Percentiles rank a stretch among this genome's conserved stretches.
Conservation (phyloP, 2,329 filamentous ascomycete species). For the Amphichorda felina region DNA sequence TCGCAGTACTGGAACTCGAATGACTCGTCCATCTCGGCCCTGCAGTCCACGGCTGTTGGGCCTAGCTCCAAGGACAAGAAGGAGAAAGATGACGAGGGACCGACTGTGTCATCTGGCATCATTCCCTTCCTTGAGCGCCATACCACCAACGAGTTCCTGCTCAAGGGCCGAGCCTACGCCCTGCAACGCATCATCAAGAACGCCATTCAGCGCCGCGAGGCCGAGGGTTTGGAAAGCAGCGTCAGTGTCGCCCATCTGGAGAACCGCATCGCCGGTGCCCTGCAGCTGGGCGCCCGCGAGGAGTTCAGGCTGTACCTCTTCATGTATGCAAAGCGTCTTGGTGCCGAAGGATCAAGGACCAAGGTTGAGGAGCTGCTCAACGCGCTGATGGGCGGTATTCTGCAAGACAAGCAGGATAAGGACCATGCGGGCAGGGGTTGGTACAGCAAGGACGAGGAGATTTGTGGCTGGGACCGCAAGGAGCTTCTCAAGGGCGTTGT, state of each 20-base stretch:
- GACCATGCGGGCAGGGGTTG: slow-evolving; percentile 40
- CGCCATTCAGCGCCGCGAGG: slow-evolving; percentile 77
- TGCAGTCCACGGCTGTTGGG: slow-evolving; percentile 60
- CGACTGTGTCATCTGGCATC: slow-evolving; percentile 72
- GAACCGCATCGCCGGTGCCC: slow-evolving; percentile 81
- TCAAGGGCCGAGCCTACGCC: slow-evolving; percentile 85
- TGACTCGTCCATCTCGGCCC: slow-evolving; percentile 73
- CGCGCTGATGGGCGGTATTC: slow-evolving; percentile 63
- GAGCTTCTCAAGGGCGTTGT: slow-evolving; percentile 86
- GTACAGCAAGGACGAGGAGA: slow-evolving; percentile 54
- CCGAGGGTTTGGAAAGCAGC: slow-evolving; percentile 80
- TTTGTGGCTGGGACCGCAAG: slow-evolving; percentile 85
- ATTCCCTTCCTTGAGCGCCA: slow-evolving; percentile 89
- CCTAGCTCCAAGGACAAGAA: slow-evolving; percentile 34
- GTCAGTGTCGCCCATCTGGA: slow-evolving; percentile 93
- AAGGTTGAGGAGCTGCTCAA: slow-evolving; percentile 92
- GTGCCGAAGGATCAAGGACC: slow-evolving; percentile 71
- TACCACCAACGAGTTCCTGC: slow-evolving; percentile 83
- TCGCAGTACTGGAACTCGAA: slow-evolving; percentile 99
- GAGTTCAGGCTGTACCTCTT: slow-evolving; percentile 93
- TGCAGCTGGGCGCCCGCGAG: slow-evolving; percentile 74
- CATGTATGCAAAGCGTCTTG: slow-evolving; percentile 95
- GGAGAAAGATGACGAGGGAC: slow-evolving; percentile 31
- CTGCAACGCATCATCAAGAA: slow-evolving; percentile 86
- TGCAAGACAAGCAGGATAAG: slow-evolving; percentile 41